Conservation (phyloP, 1,139 yeast genomes). For the Suhomyces wounanorum region DNA sequence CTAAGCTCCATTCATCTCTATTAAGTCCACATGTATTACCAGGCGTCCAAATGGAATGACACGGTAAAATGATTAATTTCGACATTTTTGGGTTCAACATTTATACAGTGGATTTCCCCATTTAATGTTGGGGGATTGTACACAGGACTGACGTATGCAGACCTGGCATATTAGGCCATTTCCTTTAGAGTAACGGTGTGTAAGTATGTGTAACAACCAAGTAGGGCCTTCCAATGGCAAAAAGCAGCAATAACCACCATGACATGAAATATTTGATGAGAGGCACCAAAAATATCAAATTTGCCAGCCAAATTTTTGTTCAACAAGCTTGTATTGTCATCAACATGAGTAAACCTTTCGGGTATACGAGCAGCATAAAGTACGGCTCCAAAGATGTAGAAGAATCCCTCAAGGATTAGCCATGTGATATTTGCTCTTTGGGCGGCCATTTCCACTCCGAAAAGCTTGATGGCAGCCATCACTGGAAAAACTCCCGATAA, state of each 20-base stretch:
- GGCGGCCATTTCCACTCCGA: slow-evolving; percentile 42
- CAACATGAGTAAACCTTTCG: slow-evolving; percentile 68
- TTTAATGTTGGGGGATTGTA: not conserved
- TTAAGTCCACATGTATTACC: slow-evolving; percentile 38
- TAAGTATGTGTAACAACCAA: slow-evolving; percentile 58
- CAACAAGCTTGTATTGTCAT: slow-evolving; percentile 24
- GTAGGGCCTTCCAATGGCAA: slow-evolving; percentile 69
- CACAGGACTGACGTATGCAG: not conserved
- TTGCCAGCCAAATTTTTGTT: slow-evolving; percentile 28
- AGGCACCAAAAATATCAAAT: slow-evolving; percentile 76
- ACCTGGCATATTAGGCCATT: not conserved
- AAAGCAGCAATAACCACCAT: slow-evolving; percentile 80
- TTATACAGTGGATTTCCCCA: not conserved
- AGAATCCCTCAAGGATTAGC: slow-evolving; percentile 67
- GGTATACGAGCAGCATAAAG: slow-evolving; percentile 80
- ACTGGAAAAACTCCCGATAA: slow-evolving; percentile 78
- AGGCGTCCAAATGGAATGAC: slow-evolving; percentile 66
- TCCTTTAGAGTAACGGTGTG: slow-evolving; percentile 27
- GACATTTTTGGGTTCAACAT: slow-evolving; percentile 2
- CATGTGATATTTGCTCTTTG: slow-evolving; percentile 58
- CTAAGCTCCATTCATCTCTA: slow-evolving; percentile 62
- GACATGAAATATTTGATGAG: slow-evolving; percentile 87
- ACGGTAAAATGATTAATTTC: slow-evolving; percentile 53
- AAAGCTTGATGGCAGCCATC: slow-evolving; percentile 45
- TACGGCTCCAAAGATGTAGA: slow-evolving; percentile 77